These are phyloP conservation scores for Nitzschia sp. DNA, from an alignment of 108 stramenopile genomes.

Conservation along the genomic window DNA sequence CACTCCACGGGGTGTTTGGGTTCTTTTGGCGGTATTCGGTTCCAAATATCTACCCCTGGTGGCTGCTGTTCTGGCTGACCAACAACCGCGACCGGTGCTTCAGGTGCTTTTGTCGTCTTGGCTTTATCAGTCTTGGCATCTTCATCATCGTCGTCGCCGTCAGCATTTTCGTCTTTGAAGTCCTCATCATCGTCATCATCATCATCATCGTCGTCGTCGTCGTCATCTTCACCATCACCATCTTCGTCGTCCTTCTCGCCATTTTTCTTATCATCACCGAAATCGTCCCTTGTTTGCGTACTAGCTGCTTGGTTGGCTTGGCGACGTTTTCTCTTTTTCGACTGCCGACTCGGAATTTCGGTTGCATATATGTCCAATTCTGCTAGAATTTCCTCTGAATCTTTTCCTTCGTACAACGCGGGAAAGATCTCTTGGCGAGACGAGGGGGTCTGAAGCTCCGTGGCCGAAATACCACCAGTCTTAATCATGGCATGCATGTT, in stretches of 20 bases:
- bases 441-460: conserved; percentile 10
- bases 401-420: conserved; percentile 8
- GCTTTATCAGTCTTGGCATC: background rate
- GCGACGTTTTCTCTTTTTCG: conserved; percentile 2
- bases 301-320: background rate
- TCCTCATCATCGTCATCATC: conserved; percentile 24
- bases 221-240: conserved; percentile 3
- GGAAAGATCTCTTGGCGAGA: conserved; percentile 15
- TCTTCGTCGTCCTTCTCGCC: conserved; percentile 3
- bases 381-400: conserved; percentile 25
- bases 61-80: background rate
- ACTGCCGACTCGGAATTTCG: conserved; percentile 14
- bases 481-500: conserved; percentile 43
- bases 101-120: conserved; percentile 1
- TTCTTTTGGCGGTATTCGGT: conserved; percentile 34
- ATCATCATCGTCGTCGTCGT: conserved; percentile 24
- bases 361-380: conserved; percentile 28
- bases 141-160: conserved; percentile 18
- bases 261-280: no score
- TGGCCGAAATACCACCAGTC: conserved; percentile 27
- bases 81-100: background rate
- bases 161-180: conserved; percentile 9
- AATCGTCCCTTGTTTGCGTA: background rate
- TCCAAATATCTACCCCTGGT: conserved; percentile 30
- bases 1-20: conserved; percentile 24